A percentile compares a stretch with the other conserved stretches of the same genome.
These are phyloP conservation scores for Russula ochroleuca DNA, from an alignment of 768 basidiomycete species.

Conservation along the genomic window DNA sequence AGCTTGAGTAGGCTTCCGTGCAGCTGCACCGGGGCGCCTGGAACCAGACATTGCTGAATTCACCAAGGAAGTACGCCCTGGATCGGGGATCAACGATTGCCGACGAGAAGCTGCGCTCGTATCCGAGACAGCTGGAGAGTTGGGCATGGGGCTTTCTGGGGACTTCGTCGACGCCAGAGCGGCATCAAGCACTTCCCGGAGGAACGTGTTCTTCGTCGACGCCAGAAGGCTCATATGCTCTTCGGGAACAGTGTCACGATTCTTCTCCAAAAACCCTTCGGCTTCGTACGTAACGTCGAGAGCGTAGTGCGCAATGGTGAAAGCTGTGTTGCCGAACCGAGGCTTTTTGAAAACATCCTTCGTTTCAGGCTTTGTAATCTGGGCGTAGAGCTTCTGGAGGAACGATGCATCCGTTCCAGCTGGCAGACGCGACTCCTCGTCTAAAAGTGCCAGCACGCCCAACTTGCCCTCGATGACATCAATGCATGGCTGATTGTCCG, in stretches of 20 bases:
- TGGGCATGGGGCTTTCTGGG: constrained; percentile 63
- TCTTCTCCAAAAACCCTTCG: constrained; percentile 98
- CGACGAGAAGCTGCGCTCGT: constrained; percentile 74
- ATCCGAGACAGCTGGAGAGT: constrained; percentile 75
- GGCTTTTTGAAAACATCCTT: constrained; percentile 96
- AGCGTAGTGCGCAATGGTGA: constrained; percentile 98
- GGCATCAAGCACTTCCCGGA: constrained; percentile 91
- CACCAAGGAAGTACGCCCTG: constrained; percentile 71
- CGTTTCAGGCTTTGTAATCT: constrained; percentile 80
- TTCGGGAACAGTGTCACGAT: constrained; percentile 96
- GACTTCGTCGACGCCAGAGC: constrained; percentile 72
- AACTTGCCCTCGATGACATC: constrained; percentile 97
- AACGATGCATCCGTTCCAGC: constrained; percentile 90
- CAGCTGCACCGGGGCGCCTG: constrained; percentile 63
- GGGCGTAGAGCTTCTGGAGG: constrained; percentile 84
- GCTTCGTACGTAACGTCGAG: constrained; percentile 98
- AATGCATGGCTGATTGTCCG: constrained; percentile 98
- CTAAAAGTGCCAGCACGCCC: constrained; percentile 88
- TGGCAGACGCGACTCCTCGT: constrained; percentile 96
- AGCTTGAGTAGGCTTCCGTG: constrained; percentile 94
- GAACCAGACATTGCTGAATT: constrained; percentile 43
- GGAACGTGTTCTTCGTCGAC: constrained; percentile 82
- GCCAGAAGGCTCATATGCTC: constrained; percentile 91
- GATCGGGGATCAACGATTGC: constrained; percentile 83
- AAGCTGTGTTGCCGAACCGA: constrained; percentile 94